Evolutionary conservation across 2,329 filamentous ascomycete genomes (phyloP).

Genomic region (Trichoderma guizhouense): DNA sequence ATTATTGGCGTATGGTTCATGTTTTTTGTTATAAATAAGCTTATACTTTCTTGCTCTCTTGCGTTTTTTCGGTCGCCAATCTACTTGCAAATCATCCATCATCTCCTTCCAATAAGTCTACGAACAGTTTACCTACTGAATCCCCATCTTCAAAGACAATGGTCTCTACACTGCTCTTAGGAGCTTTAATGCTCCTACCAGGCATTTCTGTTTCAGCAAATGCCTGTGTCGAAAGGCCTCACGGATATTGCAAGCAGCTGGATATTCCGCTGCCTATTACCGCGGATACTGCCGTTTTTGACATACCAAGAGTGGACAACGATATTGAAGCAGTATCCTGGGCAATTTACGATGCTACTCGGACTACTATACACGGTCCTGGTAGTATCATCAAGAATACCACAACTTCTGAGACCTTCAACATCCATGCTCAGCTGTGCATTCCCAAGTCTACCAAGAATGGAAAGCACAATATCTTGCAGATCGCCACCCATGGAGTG

Average conservation of each 20-base stretch:
- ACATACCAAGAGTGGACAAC: constrained; percentile 11
- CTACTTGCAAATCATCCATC: neutral
- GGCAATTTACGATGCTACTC: constrained; percentile 7
- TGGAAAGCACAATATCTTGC: neutral
- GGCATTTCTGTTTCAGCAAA: neutral
- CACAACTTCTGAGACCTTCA: neutral
- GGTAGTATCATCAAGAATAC: constrained; percentile 7
- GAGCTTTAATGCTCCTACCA: neutral
- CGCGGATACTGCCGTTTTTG: neutral
- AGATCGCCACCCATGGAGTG: constrained; percentile 11
- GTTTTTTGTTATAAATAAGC: neutral
- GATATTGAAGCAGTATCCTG: constrained; percentile 6
- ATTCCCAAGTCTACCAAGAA: neutral
- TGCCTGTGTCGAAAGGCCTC: neutral
- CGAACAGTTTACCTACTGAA: neutral
- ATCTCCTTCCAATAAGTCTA: neutral
- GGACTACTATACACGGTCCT: neutral
- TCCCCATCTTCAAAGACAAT: neutral
- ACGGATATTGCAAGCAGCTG: constrained; percentile 12
- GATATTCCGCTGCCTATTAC: neutral
- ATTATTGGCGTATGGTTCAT: neutral
- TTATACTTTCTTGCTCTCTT: neutral
- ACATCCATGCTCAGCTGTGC: constrained; percentile 5
- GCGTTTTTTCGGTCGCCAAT: neutral
- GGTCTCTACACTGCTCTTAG: neutral